These are phyloP conservation scores for Podaxis mareebaensis DNA, from an alignment of 768 basidiomycete species.

Conservation along the genomic window DNA sequence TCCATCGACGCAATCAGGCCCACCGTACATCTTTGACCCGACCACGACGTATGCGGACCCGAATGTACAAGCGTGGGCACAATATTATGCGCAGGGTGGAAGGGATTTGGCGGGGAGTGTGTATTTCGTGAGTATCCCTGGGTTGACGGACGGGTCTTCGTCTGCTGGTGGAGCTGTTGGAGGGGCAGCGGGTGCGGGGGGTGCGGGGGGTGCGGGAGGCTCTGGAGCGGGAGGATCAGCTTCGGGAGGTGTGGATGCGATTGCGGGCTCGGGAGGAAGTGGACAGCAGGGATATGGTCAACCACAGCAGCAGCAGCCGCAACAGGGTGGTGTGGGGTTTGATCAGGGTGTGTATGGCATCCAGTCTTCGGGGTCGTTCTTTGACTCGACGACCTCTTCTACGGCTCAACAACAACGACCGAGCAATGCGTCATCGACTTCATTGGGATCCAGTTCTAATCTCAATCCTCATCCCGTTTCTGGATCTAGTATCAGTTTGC, in stretches of 20 bases:
- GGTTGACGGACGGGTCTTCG: conserved; percentile 51
- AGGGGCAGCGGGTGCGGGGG: conserved; percentile 18
- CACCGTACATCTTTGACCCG: conserved; percentile 64
- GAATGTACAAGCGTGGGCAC: conserved; percentile 85
- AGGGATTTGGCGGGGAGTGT: conserved; percentile 72
- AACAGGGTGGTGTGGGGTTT: neutral
- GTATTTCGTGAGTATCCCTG: conserved; percentile 80
- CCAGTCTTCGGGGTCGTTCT: conserved; percentile 13
- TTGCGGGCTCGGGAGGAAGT: no score
- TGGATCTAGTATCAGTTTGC: neutral
- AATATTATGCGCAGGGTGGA: conserved; percentile 83
- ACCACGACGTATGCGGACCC: conserved; percentile 69
- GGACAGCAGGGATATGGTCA: conserved; percentile 21
- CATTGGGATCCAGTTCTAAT: neutral
- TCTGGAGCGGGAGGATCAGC: neutral
- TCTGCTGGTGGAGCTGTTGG: conserved; percentile 17
- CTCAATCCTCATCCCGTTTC: neutral
- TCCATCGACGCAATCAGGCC: conserved; percentile 32
- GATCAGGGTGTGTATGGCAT: conserved; percentile 7
- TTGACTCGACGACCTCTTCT: neutral
- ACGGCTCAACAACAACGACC: conserved; percentile 17
- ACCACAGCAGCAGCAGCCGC: conserved; percentile 15
- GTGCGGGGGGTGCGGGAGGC: conserved; percentile 15
- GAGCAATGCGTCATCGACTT: conserved; percentile 14
- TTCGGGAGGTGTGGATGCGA: conserved; percentile 7